Base-by-base conservation (phyloP, 768 basidiomycete species). In the Fomitopsis serialis region DNA sequence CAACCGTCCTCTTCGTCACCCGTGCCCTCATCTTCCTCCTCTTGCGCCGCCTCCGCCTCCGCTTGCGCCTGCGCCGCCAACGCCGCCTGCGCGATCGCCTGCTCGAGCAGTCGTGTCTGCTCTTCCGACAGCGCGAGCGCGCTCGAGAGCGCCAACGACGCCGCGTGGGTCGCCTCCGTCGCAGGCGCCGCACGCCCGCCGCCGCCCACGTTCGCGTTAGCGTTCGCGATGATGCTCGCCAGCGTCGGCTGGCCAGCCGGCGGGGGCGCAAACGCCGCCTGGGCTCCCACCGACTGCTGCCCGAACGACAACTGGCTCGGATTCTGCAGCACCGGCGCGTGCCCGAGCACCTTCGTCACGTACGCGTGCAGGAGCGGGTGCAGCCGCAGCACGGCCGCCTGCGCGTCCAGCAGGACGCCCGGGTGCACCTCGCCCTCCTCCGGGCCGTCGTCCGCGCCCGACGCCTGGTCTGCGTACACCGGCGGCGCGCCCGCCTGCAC, bases 51-150 rank as follows among this genome's bases (percentile, higher is more conserved):
- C 58, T 89, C 86, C 0, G 87, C 88, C 58, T 89, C 87, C 0
- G 87, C 87, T 60, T 87, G 86, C 19, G 85, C 83, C 58, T 87
- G 86, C 1, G 87, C 87, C 29, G 84, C 85, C 34, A 79, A 79
- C 10, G 88, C 84, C 1, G 87, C 87, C 60, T 76, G 85, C 24
- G 84, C 82, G 46, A 90, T 88, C 0, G 87, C 87, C 56, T 82
- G 77, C 63, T 89, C 85, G 15, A 90, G 71, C 57, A 85, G 66
- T 54, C 75, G 78, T 3, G 84, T 76, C 66, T 89, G 88, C 57
- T 88, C 86, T 45, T 84, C 83, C 1, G 87, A 87, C 63, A 84
- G 74, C 2, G 85, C 84, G 47, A 88, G 60, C 1, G 81, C 73
- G 22, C 79, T 57, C n/a, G 61, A 51, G 11, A 63, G 13, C 3